Evolutionary conservation across 1,139 yeast species (phyloP).

Genomic region (Kodamaea plutei): DNA sequence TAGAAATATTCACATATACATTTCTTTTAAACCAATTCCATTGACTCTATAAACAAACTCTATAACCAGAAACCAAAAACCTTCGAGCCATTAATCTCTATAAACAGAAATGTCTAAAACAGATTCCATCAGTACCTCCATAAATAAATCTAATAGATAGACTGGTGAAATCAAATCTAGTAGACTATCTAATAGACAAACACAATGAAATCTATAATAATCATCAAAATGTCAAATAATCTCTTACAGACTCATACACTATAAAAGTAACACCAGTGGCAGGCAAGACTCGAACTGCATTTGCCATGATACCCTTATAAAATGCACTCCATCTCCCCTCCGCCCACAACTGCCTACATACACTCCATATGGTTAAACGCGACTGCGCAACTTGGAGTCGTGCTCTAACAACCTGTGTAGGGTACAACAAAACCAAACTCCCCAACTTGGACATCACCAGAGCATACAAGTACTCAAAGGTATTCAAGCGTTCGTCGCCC

Average conservation of each 20-base stretch:
- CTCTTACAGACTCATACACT: conserved; percentile 52
- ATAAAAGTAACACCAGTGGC: conserved; percentile 71
- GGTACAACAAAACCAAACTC: conserved; percentile 71
- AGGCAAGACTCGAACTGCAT: conserved; percentile 62
- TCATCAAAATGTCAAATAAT: conserved; percentile 1
- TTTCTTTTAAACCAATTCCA: not conserved
- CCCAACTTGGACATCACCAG: conserved; percentile 68
- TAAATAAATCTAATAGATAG: no score
- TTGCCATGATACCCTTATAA: conserved; percentile 70
- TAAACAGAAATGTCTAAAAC: no score
- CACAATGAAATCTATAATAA: not conserved
- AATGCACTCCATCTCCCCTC: conserved; percentile 58
- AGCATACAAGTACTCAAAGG: conserved; percentile 56
- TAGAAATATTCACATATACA: not conserved
- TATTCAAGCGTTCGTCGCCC: conserved; percentile 18
- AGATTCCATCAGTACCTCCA: no score
- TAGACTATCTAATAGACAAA: no score
- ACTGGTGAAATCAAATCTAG: no score
- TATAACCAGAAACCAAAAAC: no score
- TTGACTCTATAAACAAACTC: not conserved
- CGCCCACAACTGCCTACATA: conserved; percentile 28
- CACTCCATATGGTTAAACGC: conserved; percentile 16
- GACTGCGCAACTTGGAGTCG: conserved; percentile 38
- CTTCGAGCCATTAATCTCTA: no score
- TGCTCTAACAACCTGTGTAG: conserved; percentile 78